Evolutionary conservation across 2,329 filamentous ascomycete species (phyloP).

Genomic region (Botrytis galanthina): DNA sequence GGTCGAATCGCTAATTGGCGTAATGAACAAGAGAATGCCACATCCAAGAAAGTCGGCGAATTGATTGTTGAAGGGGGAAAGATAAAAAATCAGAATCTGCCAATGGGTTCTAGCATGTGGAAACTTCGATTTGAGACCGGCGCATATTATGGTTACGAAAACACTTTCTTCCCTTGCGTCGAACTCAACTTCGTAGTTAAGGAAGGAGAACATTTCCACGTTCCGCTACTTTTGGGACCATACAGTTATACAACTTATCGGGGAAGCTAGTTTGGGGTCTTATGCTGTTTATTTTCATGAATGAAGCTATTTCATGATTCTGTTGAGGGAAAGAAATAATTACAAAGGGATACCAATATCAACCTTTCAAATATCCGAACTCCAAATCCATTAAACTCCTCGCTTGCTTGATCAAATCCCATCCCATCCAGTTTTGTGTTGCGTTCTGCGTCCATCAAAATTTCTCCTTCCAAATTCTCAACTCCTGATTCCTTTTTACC

Average conservation of each 20-base stretch:
- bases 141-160: slow-evolving; percentile 64
- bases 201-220: slow-evolving; percentile 69
- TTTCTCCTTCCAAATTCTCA: background rate
- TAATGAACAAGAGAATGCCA: background rate
- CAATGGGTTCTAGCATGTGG: slow-evolving; percentile 49
- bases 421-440: slow-evolving; percentile 3
- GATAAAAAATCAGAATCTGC: slow-evolving; percentile 7
- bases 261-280: slow-evolving; percentile 54
- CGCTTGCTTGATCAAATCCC: slow-evolving; percentile 12
- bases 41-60: slow-evolving; percentile 3
- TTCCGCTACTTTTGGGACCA: slow-evolving; percentile 72
- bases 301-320: slow-evolving; percentile 13
- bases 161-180: slow-evolving; percentile 57
- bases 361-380: slow-evolving; percentile 16
- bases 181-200: slow-evolving; percentile 53
- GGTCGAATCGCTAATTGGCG: slow-evolving; percentile 69
- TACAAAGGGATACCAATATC: slow-evolving; percentile 16
- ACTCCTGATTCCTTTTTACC: background rate
- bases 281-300: slow-evolving; percentile 1
- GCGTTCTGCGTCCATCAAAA: background rate
- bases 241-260: slow-evolving; percentile 82
- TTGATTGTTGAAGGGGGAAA: slow-evolving; percentile 25
- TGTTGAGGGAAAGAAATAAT: slow-evolving; percentile 5
- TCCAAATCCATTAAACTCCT: slow-evolving; percentile 12
- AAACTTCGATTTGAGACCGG: slow-evolving; percentile 71